Percentiles rank a stretch among this genome's conserved stretches.
Conservation (phyloP, 2,329 filamentous ascomycete species). For the Paecilomyces dactylethromorphus region DNA sequence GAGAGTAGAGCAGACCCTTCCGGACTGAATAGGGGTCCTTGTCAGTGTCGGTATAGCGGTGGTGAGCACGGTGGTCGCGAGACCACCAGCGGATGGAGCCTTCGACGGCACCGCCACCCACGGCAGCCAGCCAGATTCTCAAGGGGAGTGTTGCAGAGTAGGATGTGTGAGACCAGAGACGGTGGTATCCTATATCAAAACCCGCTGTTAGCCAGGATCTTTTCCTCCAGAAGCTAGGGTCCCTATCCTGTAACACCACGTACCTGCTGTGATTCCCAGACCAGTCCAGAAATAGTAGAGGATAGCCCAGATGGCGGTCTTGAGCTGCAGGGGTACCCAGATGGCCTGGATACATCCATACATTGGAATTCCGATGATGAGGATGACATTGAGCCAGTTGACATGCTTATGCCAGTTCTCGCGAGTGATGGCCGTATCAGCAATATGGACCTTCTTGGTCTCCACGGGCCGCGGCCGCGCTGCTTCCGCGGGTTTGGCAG, state of each 20-base stretch:
- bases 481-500: slow-evolving; percentile 26
- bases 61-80: slow-evolving; percentile 77
- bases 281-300: slow-evolving; percentile 79
- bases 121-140: slow-evolving; percentile 73
- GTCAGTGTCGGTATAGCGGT: slow-evolving; percentile 86
- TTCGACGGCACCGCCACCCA: slow-evolving; percentile 76
- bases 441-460: slow-evolving; percentile 74
- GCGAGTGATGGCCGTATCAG: slow-evolving; percentile 71
- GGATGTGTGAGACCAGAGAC: slow-evolving; percentile 79
- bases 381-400: slow-evolving; percentile 83
- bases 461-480: slow-evolving; percentile 26
- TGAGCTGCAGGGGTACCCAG: slow-evolving; percentile 67
- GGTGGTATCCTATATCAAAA: slow-evolving; percentile 57
- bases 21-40: slow-evolving; percentile 89
- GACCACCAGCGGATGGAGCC: slow-evolving; percentile 88
- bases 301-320: slow-evolving; percentile 68
- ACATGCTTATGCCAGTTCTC: slow-evolving; percentile 87
- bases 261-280: slow-evolving; percentile 71
- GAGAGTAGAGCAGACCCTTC: slow-evolving; percentile 78
- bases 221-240: not conserved
- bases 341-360: slow-evolving; percentile 66
- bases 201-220: slow-evolving; percentile 1
- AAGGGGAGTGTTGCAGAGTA: slow-evolving; percentile 73
- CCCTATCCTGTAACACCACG: slow-evolving; percentile 20
- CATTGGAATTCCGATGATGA: slow-evolving; percentile 73